A percentile compares a stretch with the other conserved stretches of the same genome.
Evolutionary conservation across 306 rosid species (phyloP).

Genomic region (Ammopiptanthus mongolicus): DNA sequence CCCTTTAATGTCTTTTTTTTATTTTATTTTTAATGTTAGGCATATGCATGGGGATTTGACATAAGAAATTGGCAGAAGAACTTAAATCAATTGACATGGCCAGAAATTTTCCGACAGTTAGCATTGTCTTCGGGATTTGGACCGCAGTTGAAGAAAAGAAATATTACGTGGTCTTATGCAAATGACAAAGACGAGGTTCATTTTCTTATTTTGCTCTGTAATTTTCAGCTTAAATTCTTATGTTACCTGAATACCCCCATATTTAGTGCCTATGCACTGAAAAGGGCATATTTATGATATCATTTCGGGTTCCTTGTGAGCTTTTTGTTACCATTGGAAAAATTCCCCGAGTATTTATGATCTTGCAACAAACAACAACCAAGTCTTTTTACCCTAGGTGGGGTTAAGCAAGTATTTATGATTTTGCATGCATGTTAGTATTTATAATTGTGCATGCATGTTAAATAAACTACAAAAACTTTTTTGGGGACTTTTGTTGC

Average conservation of each 20-base stretch:
- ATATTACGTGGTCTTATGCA: constrained; percentile 53
- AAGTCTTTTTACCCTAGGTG: no score
- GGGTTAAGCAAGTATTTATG: background rate
- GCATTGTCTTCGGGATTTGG: constrained; percentile 95
- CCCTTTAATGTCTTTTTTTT: constrained; percentile 9
- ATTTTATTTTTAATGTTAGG: constrained; percentile 47
- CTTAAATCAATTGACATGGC: constrained; percentile 92
- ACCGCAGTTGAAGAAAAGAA: constrained; percentile 81
- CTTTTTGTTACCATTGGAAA: constrained; percentile 14
- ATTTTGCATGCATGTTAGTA: background rate
- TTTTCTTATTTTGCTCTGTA: background rate
- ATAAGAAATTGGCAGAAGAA: constrained; percentile 94
- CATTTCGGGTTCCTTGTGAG: background rate
- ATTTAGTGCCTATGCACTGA: background rate
- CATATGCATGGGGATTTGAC: constrained; percentile 98
- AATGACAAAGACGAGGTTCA: constrained; percentile 79
- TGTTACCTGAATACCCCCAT: background rate
- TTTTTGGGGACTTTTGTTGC: background rate
- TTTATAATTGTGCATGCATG: background rate
- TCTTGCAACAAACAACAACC: background rate
- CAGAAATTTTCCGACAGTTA: constrained; percentile 86
- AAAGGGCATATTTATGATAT: background rate
- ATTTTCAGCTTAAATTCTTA: constrained; percentile 3
- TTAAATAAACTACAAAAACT: background rate
- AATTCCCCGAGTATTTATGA: background rate